Percentiles rank a stretch among this genome's conserved stretches.
Conservation (phyloP, 345 rosid species). For the Populus pruinosa region DNA sequence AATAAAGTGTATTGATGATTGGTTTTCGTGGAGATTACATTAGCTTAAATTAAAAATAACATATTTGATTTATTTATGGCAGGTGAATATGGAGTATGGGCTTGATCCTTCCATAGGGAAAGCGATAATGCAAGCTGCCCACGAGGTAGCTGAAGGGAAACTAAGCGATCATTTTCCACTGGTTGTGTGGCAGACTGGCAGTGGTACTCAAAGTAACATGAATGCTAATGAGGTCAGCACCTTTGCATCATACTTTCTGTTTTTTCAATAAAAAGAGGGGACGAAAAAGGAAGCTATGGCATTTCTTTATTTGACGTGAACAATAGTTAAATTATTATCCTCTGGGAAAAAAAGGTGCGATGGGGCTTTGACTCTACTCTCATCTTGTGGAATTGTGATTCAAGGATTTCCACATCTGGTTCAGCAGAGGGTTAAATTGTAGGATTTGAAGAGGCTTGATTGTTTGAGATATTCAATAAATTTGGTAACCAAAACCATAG, state of each 20-base stretch:
- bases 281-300: not conserved
- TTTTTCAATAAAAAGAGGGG: not conserved
- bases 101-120: conserved; percentile 81
- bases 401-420: no score
- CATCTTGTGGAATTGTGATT: no score
- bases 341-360: not conserved
- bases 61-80: not conserved
- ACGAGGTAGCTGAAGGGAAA: conserved; percentile 91
- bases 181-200: conserved; percentile 98
- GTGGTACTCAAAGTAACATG: conserved; percentile 99
- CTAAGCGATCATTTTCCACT: conserved; percentile 85
- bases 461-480: no score
- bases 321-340: no score
- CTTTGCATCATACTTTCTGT: not conserved
- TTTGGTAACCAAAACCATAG: no score
- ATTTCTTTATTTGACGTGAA: not conserved
- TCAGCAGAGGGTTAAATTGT: no score
- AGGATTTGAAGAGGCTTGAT: no score
- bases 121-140: conserved; percentile 88
- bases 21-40: not conserved
- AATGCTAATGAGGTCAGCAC: conserved; percentile 91
- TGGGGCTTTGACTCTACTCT: no score
- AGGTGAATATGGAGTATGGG: conserved; percentile 94
- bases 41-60: no score
- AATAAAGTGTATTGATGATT: not conserved